Percentiles rank a stretch among this genome's conserved stretches.
These are phyloP conservation scores for Hydnum rufescens DNA, from an alignment of 768 basidiomycete species.

Conservation along the genomic window DNA sequence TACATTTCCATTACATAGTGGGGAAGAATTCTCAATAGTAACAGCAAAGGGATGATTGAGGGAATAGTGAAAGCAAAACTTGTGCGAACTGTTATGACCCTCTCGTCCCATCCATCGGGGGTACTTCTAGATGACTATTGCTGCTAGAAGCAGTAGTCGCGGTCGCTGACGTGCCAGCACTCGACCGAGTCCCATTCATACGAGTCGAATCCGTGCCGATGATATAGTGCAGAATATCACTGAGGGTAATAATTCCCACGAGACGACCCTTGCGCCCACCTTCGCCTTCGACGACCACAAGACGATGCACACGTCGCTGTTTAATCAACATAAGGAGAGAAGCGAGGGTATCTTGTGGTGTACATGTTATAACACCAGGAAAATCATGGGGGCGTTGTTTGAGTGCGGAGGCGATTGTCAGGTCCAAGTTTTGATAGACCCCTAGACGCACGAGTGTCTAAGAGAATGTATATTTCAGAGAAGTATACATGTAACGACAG, in stretches of 20 bases:
- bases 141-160: too few species aligned
- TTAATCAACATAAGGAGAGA: slow-evolving; percentile 82
- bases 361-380: slow-evolving; percentile 91
- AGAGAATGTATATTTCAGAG: background rate
- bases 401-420: slow-evolving; percentile 82
- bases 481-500: background rate
- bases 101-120: too few species aligned
- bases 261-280: slow-evolving; percentile 30
- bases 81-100: too few species aligned
- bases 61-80: too few species aligned
- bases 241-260: slow-evolving; percentile 71
- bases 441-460: slow-evolving; percentile 89
- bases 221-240: slow-evolving; percentile 71
- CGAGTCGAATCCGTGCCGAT: slow-evolving; percentile 20
- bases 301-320: slow-evolving; percentile 79
- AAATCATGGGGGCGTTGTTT: slow-evolving; percentile 87
- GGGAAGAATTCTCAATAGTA: too few species aligned
- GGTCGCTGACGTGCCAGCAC: too few species aligned
- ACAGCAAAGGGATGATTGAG: too few species aligned
- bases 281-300: slow-evolving; percentile 90
- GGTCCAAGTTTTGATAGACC: slow-evolving; percentile 87
- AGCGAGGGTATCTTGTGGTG: slow-evolving; percentile 75
- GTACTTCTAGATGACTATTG: too few species aligned
- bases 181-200: too few species aligned
- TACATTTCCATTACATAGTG: too few species aligned